These are phyloP conservation scores for Xylaria sp. DNA, from an alignment of 2,329 filamentous ascomycete genomes.

Conservation along the genomic window DNA sequence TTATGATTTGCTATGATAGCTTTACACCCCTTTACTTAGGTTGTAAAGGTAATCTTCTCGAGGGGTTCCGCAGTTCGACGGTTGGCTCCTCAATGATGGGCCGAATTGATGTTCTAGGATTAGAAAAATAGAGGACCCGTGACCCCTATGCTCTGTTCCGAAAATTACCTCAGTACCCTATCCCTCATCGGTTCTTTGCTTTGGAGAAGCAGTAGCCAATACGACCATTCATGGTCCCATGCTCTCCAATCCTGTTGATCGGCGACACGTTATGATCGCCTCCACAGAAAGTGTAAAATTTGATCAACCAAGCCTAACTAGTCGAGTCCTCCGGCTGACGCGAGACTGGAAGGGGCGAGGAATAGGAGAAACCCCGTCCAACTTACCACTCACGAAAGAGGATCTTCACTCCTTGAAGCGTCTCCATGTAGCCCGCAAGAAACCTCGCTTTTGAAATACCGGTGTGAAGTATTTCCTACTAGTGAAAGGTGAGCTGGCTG, in stretches of 20 bases:
- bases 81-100: background rate
- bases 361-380: background rate
- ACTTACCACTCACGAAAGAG: background rate
- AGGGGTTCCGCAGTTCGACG: too few relatives aligned
- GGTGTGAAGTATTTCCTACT: background rate
- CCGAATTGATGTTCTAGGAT: background rate
- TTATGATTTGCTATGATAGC: background rate
- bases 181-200: background rate
- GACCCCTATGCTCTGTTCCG: background rate
- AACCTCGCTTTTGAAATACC: background rate
- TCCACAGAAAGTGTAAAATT: background rate
- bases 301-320: slow-evolving; percentile 5
- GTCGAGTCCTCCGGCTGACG: background rate
- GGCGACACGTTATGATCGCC: slow-evolving; percentile 1
- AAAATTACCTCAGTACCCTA: background rate
- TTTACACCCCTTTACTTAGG: background rate
- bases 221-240: background rate
- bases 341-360: background rate
- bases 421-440: background rate
- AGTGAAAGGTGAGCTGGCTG: background rate
- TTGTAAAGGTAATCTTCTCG: background rate
- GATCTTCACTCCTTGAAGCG: too few relatives aligned
- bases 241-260: slow-evolving; percentile 1
- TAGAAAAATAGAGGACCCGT: background rate
- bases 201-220: background rate